Base-by-base conservation (phyloP, 2,329 filamentous ascomycete species). In the Ceratocystis harringtonii region DNA sequence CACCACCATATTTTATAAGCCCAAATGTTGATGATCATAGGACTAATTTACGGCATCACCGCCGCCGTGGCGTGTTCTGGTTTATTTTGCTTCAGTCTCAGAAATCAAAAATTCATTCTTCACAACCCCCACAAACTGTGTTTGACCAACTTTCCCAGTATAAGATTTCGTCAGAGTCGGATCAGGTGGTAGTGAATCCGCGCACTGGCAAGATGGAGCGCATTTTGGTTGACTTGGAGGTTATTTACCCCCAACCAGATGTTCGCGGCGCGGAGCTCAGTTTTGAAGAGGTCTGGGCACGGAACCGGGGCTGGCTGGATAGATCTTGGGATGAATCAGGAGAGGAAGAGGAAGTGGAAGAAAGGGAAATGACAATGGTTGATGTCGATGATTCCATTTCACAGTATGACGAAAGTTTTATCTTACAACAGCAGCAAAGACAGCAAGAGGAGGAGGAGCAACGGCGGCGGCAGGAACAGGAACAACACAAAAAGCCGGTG, bases 221-320 rank as follows among this genome's bases (percentile, higher is more conserved):
- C 69, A 88, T 96, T 36, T 92, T 89, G 76, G 91, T 95, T 72
- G 86, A 95, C 71, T 79, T 97, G 63, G 85, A 91, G 73, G 84
- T 86, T 41, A 81, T 97, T 43, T 97, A 97, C 72, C 92, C 91
- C 7, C 86, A 87, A 48, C 83, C 84, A 25, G 82, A 87, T 58
- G 82, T 88, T 68, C 81, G 84, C 1, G 84, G 83, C 2, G 84
- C 84, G 41, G 92, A 96, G 74, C 81, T 89, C 68, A 92, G 89
- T 71, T 95, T 97, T 72, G 94, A 99, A 73, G 94, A 99, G 75
- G 77, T 99, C 25, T 85, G 91, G 76, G 92, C 92, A 36, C 81
- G 81, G 52, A 84, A 84, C 69, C 82, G 89, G 66, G 92, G 92
- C 0, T 86, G 85, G 78, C 75, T 88, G 43, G 77, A 83, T 68